Base-by-base conservation (phyloP, 2,329 filamentous ascomycete genomes). In the Phaeoacremonium minimum region DNA sequence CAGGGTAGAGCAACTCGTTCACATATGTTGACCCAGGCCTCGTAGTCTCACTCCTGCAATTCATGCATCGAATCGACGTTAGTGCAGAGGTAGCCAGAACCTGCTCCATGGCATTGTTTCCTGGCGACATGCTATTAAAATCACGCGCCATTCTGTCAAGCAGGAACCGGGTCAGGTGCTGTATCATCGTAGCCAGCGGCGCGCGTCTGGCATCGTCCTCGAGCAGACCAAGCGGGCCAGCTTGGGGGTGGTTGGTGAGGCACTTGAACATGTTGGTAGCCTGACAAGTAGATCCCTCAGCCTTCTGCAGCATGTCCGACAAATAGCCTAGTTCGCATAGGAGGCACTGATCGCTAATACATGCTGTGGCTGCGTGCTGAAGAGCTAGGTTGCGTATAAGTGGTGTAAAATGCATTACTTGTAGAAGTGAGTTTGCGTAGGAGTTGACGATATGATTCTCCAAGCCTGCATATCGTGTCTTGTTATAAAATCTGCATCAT, bases 251-350 rank as follows among this genome's bases (percentile, higher is more conserved):
- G 46, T 82, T 84, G 56, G 87, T 90, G 40, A 98, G 82, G 0
- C 89, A 87, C 58, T 93, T 95, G 19, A 97, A 68, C 44, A 98
- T 76, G 54, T 98, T 98, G 0, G 91, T 95, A 12, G 93, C 93
- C 56, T 98, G 93, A 48, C 93, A 98, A 41, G 94, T 95, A 38
- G 90, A 85, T 1, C 90, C 91, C 44, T 85, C 85, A 3, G 93
- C 93, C 57, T 97, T 98, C 51, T 97, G 86, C 16, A 98, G 74
- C 93, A 98, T 98, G 55, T 98, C 94, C 50, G 95, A 94, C 8
- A 98, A 69, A 56, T 93, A 98, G 1, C 93, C 93, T 46, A 98
- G 72, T 61, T 98, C 93, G 60, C 93, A 98, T 2, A 98, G 67
- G 29, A 98, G 69, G 58, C 93, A 98, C 19, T 80, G 75, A 37